These are phyloP conservation scores for Goffeauzyma gilvescens DNA, from an alignment of 768 basidiomycete genomes.

Conservation along the genomic window DNA sequence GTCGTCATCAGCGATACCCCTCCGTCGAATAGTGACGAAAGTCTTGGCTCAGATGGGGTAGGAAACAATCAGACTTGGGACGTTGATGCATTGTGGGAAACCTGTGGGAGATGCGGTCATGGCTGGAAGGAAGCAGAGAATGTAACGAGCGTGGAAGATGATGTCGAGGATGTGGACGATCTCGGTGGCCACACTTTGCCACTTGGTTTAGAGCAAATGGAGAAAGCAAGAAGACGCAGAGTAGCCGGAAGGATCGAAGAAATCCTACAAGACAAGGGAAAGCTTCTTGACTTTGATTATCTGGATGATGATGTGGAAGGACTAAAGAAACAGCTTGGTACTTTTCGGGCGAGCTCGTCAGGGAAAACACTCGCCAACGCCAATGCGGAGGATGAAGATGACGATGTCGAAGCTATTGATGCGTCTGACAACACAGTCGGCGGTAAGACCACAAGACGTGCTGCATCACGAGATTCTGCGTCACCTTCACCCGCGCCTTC, in stretches of 20 bases:
- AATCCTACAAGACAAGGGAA: constrained; percentile 50
- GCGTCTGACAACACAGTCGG: too few relatives aligned
- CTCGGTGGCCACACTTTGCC: constrained; percentile 48
- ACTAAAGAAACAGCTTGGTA: constrained; percentile 33
- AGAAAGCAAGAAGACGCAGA: constrained; percentile 42
- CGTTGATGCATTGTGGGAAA: constrained; percentile 26
- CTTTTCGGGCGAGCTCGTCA: constrained; percentile 2
- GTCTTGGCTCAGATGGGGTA: too few relatives aligned
- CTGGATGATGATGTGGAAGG: constrained; percentile 50
- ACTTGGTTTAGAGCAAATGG: constrained; percentile 26
- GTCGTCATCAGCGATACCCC: constrained; percentile 36
- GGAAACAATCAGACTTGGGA: too few relatives aligned
- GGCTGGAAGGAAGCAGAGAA: constrained; percentile 38
- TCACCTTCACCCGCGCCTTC: too few relatives aligned
- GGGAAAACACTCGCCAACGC: background rate
- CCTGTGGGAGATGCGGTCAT: constrained; percentile 27
- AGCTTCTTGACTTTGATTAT: constrained; percentile 63
- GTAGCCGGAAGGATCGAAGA: constrained; percentile 67
- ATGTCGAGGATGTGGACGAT: constrained; percentile 42
- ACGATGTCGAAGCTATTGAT: background rate
- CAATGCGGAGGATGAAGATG: constrained; percentile 4
- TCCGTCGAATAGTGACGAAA: constrained; percentile 22
- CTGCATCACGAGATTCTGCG: too few relatives aligned
- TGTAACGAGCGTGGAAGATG: constrained; percentile 48
- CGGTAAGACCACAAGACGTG: too few relatives aligned